Evolutionary conservation across 176 grass and related monocot species (phyloP).

Genomic region (Zizania latifolia): DNA sequence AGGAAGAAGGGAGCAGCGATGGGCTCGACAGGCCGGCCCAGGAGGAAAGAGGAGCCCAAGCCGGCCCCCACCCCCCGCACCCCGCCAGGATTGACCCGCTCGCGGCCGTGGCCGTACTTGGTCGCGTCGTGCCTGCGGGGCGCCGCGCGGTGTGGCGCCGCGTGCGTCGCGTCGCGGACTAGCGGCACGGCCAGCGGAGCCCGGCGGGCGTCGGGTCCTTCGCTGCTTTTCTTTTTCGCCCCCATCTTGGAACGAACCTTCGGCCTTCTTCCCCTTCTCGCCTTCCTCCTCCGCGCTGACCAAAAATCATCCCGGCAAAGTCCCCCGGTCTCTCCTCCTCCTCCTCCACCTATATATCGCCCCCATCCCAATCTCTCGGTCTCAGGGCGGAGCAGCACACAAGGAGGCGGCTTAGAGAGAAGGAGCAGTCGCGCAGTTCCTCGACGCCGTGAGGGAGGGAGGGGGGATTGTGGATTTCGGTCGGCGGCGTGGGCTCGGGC

Average conservation of each 20-base stretch:
- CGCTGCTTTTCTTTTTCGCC: constrained; percentile 14
- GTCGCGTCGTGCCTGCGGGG: no score
- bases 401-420: not conserved
- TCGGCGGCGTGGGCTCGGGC: no score
- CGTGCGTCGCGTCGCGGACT: not conserved
- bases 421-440: not conserved
- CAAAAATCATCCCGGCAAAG: no score
- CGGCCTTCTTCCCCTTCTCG: no score
- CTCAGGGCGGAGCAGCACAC: not conserved
- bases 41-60: no score
- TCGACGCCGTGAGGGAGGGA: not conserved
- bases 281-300: constrained; percentile 21
- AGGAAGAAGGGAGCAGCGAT: not conserved
- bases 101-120: no score
- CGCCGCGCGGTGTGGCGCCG: no score
- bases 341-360: not conserved
- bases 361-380: not conserved
- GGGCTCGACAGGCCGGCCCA: not conserved
- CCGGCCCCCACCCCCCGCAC: no score
- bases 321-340: no score
- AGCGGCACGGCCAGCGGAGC: not conserved
- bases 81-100: no score
- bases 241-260: constrained; percentile 41
- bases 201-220: not conserved
- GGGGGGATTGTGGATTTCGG: not conserved